Evolutionary conservation across 2,329 filamentous ascomycete genomes (phyloP).

Genomic region (Plectosphaerella cucumerina): DNA sequence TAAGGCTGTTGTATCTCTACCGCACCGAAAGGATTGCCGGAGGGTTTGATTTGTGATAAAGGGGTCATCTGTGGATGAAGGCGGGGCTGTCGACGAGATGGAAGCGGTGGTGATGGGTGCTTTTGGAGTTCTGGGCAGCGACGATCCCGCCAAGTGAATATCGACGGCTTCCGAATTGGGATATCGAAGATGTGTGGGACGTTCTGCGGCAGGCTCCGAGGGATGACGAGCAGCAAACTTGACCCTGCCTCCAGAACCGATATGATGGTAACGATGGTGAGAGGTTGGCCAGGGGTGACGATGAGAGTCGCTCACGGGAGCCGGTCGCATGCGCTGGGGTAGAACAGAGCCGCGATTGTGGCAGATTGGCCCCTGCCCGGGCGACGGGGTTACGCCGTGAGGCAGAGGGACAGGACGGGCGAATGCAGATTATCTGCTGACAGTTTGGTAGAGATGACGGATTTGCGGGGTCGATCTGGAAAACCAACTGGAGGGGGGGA

Average conservation of each 20-base stretch:
- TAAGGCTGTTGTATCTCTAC: too few relatives aligned
- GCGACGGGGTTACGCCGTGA: not conserved
- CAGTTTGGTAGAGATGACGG: too few relatives aligned
- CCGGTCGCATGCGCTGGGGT: not conserved
- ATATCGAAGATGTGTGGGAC: too few relatives aligned
- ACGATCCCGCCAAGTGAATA: not conserved
- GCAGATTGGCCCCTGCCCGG: not conserved
- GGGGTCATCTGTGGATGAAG: too few relatives aligned
- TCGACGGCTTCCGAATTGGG: not conserved
- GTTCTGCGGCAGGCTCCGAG: not conserved
- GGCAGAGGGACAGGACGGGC: not conserved
- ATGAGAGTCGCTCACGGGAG: not conserved
- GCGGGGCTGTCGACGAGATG: not conserved
- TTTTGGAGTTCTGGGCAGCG: not conserved
- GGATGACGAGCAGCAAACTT: not conserved
- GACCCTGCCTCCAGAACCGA: not conserved
- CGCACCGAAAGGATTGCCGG: too few relatives aligned
- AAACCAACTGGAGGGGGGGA: not conserved
- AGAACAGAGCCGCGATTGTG: conserved; percentile 3
- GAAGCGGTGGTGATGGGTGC: not conserved
- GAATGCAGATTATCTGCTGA: not conserved
- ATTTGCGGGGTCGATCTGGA: not conserved
- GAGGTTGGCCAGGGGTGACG: not conserved
- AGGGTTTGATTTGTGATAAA: too few relatives aligned
- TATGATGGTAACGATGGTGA: not conserved